phyloP scores from a whole-genome alignment of 495 filamentous ascomycete species.

The Penicillium bialowiezense region DNA sequence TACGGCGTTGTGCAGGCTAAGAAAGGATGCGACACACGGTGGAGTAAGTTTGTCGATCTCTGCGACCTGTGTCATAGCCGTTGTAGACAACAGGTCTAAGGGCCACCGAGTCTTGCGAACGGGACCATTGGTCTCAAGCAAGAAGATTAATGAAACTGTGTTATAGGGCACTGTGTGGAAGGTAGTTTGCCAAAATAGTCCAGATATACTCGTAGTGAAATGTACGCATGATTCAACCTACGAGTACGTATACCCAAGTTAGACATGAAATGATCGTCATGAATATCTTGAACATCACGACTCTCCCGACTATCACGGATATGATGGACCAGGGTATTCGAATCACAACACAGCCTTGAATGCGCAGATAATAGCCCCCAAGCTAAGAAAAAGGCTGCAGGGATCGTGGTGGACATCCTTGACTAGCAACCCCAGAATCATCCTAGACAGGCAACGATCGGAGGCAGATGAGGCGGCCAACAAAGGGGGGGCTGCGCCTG shows the following conservation, averaged over 20 bases:
- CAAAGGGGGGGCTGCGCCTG: conserved; percentile 10
- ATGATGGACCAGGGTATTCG: not conserved
- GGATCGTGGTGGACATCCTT: conserved; percentile 6
- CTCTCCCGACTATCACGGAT: too few relatives aligned
- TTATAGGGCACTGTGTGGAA: too few relatives aligned
- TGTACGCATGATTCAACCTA: too few relatives aligned
- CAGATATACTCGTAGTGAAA: too few relatives aligned
- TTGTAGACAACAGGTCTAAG: conserved; percentile 5
- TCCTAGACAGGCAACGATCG: conserved; percentile 17
- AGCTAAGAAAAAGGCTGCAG: not conserved
- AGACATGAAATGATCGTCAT: too few relatives aligned
- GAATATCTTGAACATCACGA: too few relatives aligned
- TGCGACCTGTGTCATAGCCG: conserved; percentile 8
- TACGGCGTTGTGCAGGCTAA: conserved; percentile 20
- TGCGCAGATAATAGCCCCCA: not conserved
- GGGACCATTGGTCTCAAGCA: not conserved
- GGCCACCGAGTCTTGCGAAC: conserved; percentile 8
- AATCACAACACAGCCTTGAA: conserved; percentile 1
- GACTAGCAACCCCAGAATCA: conserved; percentile 16
- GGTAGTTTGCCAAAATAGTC: too few relatives aligned
- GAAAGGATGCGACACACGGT: conserved; percentile 12
- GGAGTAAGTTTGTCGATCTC: conserved; percentile 31
- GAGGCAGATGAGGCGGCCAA: conserved; percentile 10
- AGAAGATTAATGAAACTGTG: too few relatives aligned
- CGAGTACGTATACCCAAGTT: too few relatives aligned